Evolutionary conservation across 768 basidiomycete species (phyloP).

Genomic region (Hygrophoropsis aurantiaca): DNA sequence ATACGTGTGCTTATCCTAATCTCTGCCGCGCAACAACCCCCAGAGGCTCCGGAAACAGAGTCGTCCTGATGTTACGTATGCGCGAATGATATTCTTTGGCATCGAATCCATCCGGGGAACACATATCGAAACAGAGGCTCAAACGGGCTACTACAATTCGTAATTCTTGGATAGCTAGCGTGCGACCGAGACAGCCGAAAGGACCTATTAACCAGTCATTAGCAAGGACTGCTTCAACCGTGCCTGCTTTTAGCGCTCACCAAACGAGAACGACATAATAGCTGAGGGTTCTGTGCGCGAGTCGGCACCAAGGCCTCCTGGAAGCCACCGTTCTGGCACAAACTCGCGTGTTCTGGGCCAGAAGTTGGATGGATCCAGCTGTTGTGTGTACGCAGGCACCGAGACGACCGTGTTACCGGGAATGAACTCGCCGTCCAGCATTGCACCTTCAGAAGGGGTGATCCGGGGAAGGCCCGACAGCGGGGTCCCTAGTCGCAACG

Average conservation of each 20-base stretch:
- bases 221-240: neutral
- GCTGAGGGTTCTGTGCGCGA: conserved; percentile 23
- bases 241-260: conserved; percentile 6
- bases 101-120: conserved; percentile 26
- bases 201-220: conserved; percentile 21
- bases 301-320: conserved; percentile 28
- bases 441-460: conserved; percentile 23
- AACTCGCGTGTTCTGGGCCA: conserved; percentile 15
- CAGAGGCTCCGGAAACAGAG: conserved; percentile 15
- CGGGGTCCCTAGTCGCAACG: conserved; percentile 29
- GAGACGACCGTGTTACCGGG: conserved; percentile 29
- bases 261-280: conserved; percentile 27
- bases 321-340: conserved; percentile 32
- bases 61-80: conserved; percentile 30
- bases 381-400: conserved; percentile 28
- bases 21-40: too few relatives aligned
- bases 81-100: conserved; percentile 22
- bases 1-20: too few relatives aligned
- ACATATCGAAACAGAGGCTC: conserved; percentile 28
- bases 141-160: conserved; percentile 23
- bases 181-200: conserved; percentile 29
- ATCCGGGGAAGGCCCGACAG: conserved; percentile 29
- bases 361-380: neutral
- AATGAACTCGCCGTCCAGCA: conserved; percentile 27
- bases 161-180: conserved; percentile 31